These are phyloP conservation scores for Misopates orontium DNA, from an alignment of 257 asterid genomes.

Conservation along the genomic window DNA sequence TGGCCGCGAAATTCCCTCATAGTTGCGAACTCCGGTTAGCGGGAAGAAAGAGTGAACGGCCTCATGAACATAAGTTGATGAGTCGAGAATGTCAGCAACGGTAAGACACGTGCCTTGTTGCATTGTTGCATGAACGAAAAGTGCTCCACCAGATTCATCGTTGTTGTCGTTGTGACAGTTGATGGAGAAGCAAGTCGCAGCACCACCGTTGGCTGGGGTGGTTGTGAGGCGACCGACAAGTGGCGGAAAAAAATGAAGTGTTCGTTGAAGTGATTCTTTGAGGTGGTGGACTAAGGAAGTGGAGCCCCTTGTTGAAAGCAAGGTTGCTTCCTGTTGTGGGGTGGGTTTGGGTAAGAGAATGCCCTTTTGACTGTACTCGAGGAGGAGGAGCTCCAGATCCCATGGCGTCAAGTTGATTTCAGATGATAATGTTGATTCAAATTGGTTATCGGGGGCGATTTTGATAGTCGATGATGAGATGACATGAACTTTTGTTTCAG, in stretches of 20 bases:
- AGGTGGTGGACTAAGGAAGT: conserved; percentile 37
- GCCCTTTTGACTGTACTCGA: conserved; percentile 39
- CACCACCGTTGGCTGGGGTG: conserved; percentile 13
- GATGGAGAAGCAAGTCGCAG: conserved; percentile 31
- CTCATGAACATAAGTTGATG: conserved; percentile 22
- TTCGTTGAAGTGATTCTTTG: conserved; percentile 31
- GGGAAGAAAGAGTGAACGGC: conserved; percentile 33
- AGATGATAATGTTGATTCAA: conserved; percentile 2
- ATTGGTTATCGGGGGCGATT: too few species aligned
- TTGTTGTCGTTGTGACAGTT: conserved; percentile 23
- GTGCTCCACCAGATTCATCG: conserved; percentile 22
- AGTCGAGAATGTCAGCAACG: conserved; percentile 30
- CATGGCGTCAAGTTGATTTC: conserved; percentile 33
- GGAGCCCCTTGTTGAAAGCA: background rate
- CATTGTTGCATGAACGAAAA: conserved; percentile 33
- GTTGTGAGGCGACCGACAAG: conserved; percentile 40
- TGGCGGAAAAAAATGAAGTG: conserved; percentile 43
- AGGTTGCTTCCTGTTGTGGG: conserved; percentile 1
- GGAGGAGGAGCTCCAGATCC: conserved; percentile 36
- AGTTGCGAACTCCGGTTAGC: conserved; percentile 32
- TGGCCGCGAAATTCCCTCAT: conserved; percentile 37
- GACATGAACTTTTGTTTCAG: background rate
- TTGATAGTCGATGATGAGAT: conserved; percentile 25
- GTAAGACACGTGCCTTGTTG: background rate
- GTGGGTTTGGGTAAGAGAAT: conserved; percentile 36